Base-by-base conservation (phyloP, 2,329 filamentous ascomycete species). In the Helotiales sp. region DNA sequence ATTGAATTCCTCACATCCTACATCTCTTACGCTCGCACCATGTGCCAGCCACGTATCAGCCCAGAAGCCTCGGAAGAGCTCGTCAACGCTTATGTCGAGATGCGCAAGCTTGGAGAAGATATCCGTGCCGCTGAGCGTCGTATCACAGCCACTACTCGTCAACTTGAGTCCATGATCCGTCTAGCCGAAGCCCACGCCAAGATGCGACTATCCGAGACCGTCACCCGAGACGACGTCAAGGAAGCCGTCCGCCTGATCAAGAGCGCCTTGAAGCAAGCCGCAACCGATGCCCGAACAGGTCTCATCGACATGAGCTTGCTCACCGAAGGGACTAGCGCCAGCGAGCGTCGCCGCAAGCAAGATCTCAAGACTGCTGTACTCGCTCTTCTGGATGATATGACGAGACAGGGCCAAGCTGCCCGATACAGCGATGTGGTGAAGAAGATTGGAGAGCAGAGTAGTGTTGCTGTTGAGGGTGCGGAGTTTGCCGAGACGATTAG, bases 151-250 rank as follows among this genome's bases (percentile, higher is more conserved):
- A 99, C 96, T 2, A 99, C 96, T 0, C 89, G 96, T 77, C 96
- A 99, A 80, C 86, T 99, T 6, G 96, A 99, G 81, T 96, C 91
- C 54, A 99, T 99, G 96, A 98, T 99, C 77, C 95, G 96, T 69
- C 90, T 99, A 2, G 83, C 94, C 1, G 96, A 99, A 82, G 96
- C 94, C 0, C 96, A 99, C 80, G 96, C 96, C 59, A 97, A 97
- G 80, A 99, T 99, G 96, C 91, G 96, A 3, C 87, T 99, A 5
- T 88, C 91, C 0, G 78, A 84, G 2, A 87, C 84, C 15, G 96
- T 99, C 49, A 93, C 92, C 0, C 87, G 86, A 30, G 86, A 87
- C 58, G 96, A 99, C 75, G 96, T 99, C 6, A 82, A 88, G 59
- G 96, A 99, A 82, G 94, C 96, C 0, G 93, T 97, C 55, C 91